Percentiles rank a stretch among this genome's conserved stretches.
These are phyloP conservation scores for Pharus latifolius DNA, from an alignment of 176 grass and related monocot genomes.

Conservation along the genomic window DNA sequence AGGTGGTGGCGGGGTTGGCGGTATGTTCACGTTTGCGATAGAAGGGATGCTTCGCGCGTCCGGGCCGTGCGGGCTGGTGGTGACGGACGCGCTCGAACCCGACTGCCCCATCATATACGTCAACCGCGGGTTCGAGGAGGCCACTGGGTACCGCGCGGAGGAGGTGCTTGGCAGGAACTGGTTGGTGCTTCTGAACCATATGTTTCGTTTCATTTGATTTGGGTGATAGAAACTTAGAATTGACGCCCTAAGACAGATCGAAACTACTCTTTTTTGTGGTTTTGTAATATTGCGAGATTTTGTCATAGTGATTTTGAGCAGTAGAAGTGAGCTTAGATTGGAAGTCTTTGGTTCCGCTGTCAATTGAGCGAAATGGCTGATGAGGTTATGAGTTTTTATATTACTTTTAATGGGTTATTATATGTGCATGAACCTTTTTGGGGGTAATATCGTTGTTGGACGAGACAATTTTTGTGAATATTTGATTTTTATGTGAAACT, in stretches of 20 bases:
- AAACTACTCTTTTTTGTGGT: neutral
- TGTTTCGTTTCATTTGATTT: neutral
- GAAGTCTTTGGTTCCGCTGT: neutral
- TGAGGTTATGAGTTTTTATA: no score
- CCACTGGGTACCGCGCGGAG: conserved; percentile 83
- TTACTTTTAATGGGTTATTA: no score
- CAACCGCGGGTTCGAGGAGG: conserved; percentile 89
- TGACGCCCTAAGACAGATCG: neutral
- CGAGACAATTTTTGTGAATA: no score
- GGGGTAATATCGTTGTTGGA: no score
- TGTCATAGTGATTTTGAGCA: neutral
- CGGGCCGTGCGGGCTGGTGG: conserved; percentile 69
- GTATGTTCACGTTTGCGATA: conserved; percentile 63
- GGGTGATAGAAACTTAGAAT: neutral
- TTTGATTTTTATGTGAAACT: no score
- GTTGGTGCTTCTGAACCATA: conserved; percentile 24
- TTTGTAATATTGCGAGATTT: neutral
- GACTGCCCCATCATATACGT: conserved; percentile 95
- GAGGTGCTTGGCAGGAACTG: conserved; percentile 98
- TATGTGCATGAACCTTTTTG: no score
- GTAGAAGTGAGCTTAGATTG: neutral
- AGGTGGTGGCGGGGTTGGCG: neutral
- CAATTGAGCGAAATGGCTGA: neutral
- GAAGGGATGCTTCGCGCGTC: conserved; percentile 61
- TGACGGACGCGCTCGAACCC: conserved; percentile 83